Evolutionary conservation across 129 eudicot species (phyloP).

Genomic region (Flaveria linearis): DNA sequence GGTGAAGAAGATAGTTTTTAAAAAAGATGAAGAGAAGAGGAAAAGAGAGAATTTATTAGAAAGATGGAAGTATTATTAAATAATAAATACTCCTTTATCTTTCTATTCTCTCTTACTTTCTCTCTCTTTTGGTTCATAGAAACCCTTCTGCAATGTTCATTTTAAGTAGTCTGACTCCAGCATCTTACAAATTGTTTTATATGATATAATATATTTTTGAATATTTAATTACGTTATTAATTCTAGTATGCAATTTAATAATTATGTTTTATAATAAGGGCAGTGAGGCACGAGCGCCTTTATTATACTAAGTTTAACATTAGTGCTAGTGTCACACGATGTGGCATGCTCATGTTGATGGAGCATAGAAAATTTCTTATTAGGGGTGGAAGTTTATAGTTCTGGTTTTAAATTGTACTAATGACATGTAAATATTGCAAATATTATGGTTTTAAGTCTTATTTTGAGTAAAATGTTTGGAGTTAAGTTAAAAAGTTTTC

Average conservation of each 20-base stretch:
- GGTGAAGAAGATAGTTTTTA: constrained; percentile 28
- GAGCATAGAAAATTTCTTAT: no score
- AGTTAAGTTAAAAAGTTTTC: no score
- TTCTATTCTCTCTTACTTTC: constrained; percentile 36
- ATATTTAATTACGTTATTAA: constrained; percentile 26
- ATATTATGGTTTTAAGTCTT: no score
- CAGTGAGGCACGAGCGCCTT: constrained; percentile 56
- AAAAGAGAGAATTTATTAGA: constrained; percentile 34
- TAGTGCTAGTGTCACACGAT: no score
- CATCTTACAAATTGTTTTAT: constrained; percentile 28
- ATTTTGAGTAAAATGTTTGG: no score
- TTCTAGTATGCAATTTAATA: constrained; percentile 5
- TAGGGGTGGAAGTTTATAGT: no score
- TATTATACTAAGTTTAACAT: constrained; percentile 32
- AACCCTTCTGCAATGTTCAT: constrained; percentile 43
- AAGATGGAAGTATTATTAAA: constrained; percentile 34
- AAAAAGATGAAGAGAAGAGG: constrained; percentile 35
- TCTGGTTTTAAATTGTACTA: no score
- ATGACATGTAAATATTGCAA: no score
- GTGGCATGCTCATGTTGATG: no score
- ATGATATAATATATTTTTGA: constrained; percentile 2
- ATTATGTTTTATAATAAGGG: constrained; percentile 4
- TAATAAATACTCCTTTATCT: constrained; percentile 41
- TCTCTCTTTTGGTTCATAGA: constrained; percentile 39
- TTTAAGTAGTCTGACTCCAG: constrained; percentile 46